A percentile compares a stretch with the other conserved stretches of the same genome.
phyloP scores from a whole-genome alignment of 129 eudicot species.

The carrot (Daucus carota) region DNA sequence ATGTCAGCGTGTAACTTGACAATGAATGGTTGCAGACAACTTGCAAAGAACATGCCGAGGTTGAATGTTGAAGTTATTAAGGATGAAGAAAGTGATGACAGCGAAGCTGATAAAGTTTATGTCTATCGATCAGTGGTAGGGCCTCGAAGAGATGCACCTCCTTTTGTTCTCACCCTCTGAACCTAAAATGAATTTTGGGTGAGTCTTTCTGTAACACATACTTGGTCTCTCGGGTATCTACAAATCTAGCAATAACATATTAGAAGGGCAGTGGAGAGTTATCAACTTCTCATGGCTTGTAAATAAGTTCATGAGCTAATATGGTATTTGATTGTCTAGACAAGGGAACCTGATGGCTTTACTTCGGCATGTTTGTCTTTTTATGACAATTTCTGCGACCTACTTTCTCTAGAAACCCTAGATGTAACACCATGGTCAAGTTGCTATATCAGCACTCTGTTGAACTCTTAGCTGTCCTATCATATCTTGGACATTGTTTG shows the following conservation, averaged over 20 bases:
- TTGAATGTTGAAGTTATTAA: conserved; percentile 66
- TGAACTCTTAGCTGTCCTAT: background rate
- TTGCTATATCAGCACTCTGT: background rate
- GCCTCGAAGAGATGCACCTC: conserved; percentile 59
- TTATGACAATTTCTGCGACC: background rate
- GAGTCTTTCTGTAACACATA: background rate
- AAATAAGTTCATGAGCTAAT: background rate
- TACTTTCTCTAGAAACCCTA: background rate
- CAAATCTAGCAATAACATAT: conserved; percentile 1
- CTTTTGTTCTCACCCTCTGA: conserved; percentile 55
- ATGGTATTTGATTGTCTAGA: background rate
- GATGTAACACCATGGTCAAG: background rate
- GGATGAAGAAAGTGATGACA: conserved; percentile 46
- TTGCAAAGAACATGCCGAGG: conserved; percentile 53
- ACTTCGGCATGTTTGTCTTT: background rate
- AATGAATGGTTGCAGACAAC: conserved; percentile 43
- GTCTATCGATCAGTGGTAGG: conserved; percentile 63
- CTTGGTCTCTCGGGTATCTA: background rate
- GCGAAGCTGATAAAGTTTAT: conserved; percentile 52
- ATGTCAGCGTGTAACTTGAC: conserved; percentile 72
- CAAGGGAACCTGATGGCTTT: background rate
- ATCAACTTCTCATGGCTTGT: background rate
- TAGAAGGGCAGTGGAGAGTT: background rate
- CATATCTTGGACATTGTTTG: background rate
- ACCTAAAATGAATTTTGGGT: background rate